phyloP scores from a whole-genome alignment of 179 eudicot species.

The Spinacia oleracea region DNA sequence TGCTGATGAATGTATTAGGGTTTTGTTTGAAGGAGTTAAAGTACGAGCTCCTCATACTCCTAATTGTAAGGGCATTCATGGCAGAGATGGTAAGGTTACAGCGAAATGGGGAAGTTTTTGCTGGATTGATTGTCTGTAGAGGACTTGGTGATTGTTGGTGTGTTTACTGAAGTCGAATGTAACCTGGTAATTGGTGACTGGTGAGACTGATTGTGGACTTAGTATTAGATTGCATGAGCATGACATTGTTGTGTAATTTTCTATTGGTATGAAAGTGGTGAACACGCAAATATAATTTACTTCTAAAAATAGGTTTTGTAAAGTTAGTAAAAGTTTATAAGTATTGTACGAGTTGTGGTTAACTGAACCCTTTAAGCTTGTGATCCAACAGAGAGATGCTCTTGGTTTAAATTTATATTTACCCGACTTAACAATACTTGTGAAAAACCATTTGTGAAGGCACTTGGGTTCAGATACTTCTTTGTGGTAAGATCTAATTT shows the following conservation, averaged over 20 bases:
- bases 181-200: background rate
- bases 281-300: too few species aligned
- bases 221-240: background rate
- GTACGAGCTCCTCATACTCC: background rate
- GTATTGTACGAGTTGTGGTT: too few species aligned
- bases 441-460: background rate
- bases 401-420: too few species aligned
- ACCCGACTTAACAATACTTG: background rate
- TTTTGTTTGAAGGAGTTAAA: background rate
- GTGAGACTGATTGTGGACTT: too few species aligned
- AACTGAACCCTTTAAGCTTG: too few species aligned
- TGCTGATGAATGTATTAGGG: background rate
- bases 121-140: background rate
- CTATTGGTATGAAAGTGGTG: background rate
- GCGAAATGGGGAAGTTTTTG: background rate
- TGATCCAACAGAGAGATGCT: too few species aligned
- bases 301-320: too few species aligned
- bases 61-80: background rate
- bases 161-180: background rate
- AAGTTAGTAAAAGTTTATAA: too few species aligned
- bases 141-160: background rate
- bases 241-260: background rate
- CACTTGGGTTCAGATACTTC: background rate
- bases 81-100: background rate
- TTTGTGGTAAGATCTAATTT: background rate